These are phyloP conservation scores for Elaeis guineensis DNA, from an alignment of 176 grass and related monocot species.

Conservation along the genomic window DNA sequence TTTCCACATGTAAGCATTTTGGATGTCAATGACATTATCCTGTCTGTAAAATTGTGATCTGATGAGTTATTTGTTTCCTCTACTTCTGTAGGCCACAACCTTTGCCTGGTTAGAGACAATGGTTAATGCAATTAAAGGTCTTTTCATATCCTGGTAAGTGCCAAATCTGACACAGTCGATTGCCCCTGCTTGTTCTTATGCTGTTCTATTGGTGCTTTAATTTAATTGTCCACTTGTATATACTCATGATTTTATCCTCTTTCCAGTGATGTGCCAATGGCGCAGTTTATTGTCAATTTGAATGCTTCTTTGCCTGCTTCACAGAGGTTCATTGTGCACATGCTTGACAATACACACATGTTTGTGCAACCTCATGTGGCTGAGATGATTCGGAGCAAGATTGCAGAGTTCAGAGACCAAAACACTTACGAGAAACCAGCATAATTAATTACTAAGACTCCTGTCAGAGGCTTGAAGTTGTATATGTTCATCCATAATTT, in stretches of 20 bases:
- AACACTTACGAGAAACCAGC: constrained; percentile 81
- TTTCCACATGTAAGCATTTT: no score
- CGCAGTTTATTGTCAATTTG: constrained; percentile 79
- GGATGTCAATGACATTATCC: no score
- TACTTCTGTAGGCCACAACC: no score
- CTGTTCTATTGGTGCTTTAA: not conserved
- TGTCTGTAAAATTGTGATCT: no score
- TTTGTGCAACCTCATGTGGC: constrained; percentile 78
- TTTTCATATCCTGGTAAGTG: constrained; percentile 87
- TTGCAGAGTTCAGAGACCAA: constrained; percentile 74
- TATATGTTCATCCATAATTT: no score
- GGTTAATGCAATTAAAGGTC: constrained; percentile 88
- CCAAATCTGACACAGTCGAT: not conserved
- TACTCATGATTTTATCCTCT: not conserved
- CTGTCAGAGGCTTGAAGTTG: no score
- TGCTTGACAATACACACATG: constrained; percentile 75
- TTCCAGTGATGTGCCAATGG: constrained; percentile 70
- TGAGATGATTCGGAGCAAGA: constrained; percentile 61
- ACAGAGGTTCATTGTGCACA: constrained; percentile 78
- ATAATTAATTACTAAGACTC: constrained; percentile 7
- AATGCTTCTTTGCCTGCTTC: constrained; percentile 62
- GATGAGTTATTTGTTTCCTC: no score
- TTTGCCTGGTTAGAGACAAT: constrained; percentile 10
- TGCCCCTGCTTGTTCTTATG: not conserved
- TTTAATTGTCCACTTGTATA: not conserved